phyloP scores from a whole-genome alignment of 768 basidiomycete genomes.

The Collybia sordida region DNA sequence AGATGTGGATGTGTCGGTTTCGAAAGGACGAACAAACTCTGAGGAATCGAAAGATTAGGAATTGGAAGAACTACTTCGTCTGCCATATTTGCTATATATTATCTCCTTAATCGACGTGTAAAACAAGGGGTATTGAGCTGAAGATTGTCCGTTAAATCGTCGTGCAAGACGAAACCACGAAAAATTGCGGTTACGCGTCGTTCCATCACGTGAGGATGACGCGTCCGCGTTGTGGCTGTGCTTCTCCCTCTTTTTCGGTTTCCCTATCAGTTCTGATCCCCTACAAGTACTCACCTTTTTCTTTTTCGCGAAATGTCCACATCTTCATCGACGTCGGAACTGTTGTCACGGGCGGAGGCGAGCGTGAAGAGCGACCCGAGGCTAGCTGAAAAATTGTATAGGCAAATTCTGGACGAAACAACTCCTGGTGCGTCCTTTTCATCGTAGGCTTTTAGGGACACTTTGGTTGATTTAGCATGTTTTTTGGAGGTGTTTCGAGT shows the following conservation, averaged over 20 bases:
- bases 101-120: no score
- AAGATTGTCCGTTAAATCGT: slow-evolving; percentile 15
- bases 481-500: slow-evolving; percentile 25
- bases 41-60: slow-evolving; percentile 81
- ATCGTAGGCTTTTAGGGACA: background rate
- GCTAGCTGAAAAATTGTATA: slow-evolving; percentile 74
- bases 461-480: background rate
- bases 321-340: slow-evolving; percentile 36
- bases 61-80: slow-evolving; percentile 84
- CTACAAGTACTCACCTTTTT: slow-evolving; percentile 1
- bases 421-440: slow-evolving; percentile 26
- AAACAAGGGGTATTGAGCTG: no score
- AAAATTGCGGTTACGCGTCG: background rate
- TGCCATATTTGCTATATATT: no score
- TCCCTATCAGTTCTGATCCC: background rate
- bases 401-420: slow-evolving; percentile 53
- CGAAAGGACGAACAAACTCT: slow-evolving; percentile 75
- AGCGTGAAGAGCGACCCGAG: slow-evolving; percentile 45
- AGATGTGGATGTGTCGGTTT: slow-evolving; percentile 58
- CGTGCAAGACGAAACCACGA: slow-evolving; percentile 9
- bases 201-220: background rate
- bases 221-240: slow-evolving; percentile 33
- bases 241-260: slow-evolving; percentile 24
- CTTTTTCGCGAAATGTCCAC: slow-evolving; percentile 17
- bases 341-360: slow-evolving; percentile 59